Evolutionary conservation across 2,329 filamentous ascomycete genomes (phyloP), one percentile per base, ranked within the genome.

Genomic region (Pestalotiopsis sp.): DNA sequence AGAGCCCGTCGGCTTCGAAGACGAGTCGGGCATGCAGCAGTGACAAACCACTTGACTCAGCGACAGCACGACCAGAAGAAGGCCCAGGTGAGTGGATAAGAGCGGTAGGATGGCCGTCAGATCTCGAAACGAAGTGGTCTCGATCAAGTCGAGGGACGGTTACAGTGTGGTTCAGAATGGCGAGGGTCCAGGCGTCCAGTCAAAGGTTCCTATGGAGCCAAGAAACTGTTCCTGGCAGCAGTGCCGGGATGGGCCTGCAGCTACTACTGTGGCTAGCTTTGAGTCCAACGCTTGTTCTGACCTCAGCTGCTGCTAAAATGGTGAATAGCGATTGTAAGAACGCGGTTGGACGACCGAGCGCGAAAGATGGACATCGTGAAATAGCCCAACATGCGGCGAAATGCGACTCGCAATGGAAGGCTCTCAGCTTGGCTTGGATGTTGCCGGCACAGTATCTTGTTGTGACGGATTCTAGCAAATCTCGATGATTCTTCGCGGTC

Each of bases 121-220:
- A 49, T 69, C 68, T 69, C 68, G 68, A 69, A 69, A 69, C 68
- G 52, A 69, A 64, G 62, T 67, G 64, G 59, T 59, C 68, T 66
- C 59, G 65, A 69, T 69, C 60, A 23, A 57, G 68, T 38, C 65
- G 67, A 69, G 68, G 39, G 57, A 62, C 31, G 49, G 68, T 69
- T 67, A 69, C 68, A 67, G 67, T 62, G 63, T 65, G 67, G 67
- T 52, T 66, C 64, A 66, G 64, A 31, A 66, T 66, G 23, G 58
- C 39, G 49, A 68, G 57, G 60, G 57, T 52, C 55, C 31, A 62
- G 41, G 58, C 41, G 59, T 36, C 13, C 59, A 61, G 31, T 25
- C 45, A 27, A 12, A 31, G 27, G 27, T 31, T 63, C 31, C 38
- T 14, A 31, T 67, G 65, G 63, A 52, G 63, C 49, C 66, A 38